phyloP scores from a whole-genome alignment of 176 grass and related monocot species.

The Lolium perenne region DNA sequence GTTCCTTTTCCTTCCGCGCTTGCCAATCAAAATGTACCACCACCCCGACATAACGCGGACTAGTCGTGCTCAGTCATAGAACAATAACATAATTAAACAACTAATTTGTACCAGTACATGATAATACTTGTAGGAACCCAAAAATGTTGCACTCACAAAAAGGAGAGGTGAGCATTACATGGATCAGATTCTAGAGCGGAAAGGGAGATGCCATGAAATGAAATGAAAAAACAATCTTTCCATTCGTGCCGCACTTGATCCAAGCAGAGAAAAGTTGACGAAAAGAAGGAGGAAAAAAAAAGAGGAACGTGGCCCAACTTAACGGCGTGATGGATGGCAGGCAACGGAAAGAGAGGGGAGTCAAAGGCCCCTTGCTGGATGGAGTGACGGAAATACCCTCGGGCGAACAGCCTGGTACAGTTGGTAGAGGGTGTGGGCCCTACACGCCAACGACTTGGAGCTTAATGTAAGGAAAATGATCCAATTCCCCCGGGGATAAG shows the following conservation, averaged over 20 bases:
- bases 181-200: neutral
- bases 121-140: too few species aligned
- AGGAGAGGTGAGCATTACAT: neutral
- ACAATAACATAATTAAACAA: too few species aligned
- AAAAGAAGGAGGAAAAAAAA: neutral
- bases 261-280: neutral
- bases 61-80: too few species aligned
- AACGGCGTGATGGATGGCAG: neutral
- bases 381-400: neutral
- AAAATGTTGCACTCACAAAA: too few species aligned
- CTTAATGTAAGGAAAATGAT: too few species aligned
- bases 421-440: neutral
- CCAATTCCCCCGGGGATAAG: too few species aligned
- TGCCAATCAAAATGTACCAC: too few species aligned
- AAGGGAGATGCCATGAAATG: neutral
- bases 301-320: neutral
- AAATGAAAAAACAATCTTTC: neutral
- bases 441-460: neutral
- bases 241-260: slow-evolving; percentile 1
- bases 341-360: neutral
- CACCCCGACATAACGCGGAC: too few species aligned
- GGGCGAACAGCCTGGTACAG: neutral
- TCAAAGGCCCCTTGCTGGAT: neutral
- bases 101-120: too few species aligned
- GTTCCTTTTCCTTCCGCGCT: too few species aligned